Evolutionary conservation across 2,329 filamentous ascomycete species (phyloP).

Genomic region (Pseudogymnoascus sp.): DNA sequence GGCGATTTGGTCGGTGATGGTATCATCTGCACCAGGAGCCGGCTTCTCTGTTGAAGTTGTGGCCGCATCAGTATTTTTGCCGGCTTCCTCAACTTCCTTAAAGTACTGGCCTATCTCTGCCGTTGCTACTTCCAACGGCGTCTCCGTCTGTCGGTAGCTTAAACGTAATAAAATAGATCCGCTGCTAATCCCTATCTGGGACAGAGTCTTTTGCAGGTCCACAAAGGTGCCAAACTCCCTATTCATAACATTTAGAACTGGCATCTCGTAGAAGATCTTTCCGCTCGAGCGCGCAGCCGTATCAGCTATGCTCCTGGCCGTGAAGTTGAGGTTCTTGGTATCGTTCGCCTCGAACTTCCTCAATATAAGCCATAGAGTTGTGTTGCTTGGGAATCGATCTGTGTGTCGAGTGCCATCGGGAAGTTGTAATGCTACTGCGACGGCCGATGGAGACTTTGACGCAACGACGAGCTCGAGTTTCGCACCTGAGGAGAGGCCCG

Average conservation of each 20-base stretch:
- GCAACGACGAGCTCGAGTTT: constrained; percentile 87
- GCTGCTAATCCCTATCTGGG: constrained; percentile 77
- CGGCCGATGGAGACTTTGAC: constrained; percentile 75
- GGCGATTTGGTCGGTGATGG: constrained; percentile 15
- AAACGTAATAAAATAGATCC: constrained; percentile 75
- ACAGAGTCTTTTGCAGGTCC: constrained; percentile 82
- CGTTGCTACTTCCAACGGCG: constrained; percentile 80
- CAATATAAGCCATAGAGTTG: constrained; percentile 81
- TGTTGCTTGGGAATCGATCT: constrained; percentile 82
- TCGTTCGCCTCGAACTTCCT: constrained; percentile 78
- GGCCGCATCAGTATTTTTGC: neutral
- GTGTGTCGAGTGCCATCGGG: constrained; percentile 65
- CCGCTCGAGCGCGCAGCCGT: constrained; percentile 53
- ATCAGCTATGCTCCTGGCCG: constrained; percentile 68
- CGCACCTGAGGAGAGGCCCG: constrained; percentile 75
- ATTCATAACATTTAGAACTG: constrained; percentile 76
- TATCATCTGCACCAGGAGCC: constrained; percentile 11
- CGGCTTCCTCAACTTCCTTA: constrained; percentile 27
- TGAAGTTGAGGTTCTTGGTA: constrained; percentile 66
- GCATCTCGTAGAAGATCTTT: constrained; percentile 80
- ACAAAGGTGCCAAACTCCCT: constrained; percentile 68
- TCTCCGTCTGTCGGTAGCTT: constrained; percentile 66
- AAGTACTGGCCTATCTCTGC: constrained; percentile 72
- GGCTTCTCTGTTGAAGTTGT: constrained; percentile 15
- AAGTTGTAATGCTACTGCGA: constrained; percentile 83